These are phyloP conservation scores for Lodderomyces oxycetoniae DNA, from an alignment of 1,139 yeast species.

Conservation along the genomic window DNA sequence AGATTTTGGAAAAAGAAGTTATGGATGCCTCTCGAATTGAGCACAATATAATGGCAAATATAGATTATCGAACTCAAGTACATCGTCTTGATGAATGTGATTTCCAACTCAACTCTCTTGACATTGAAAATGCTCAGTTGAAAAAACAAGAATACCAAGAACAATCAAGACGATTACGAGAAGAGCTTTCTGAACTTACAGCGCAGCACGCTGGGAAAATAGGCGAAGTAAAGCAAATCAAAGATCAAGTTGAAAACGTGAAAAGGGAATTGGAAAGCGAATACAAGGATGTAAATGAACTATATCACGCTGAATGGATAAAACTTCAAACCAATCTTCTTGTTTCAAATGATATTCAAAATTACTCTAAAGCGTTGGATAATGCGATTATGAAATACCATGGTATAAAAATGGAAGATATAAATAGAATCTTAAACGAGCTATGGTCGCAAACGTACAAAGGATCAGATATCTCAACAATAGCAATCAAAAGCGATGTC, in stretches of 20 bases:
- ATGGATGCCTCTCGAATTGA: conserved; percentile 34
- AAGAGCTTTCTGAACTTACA: conserved; percentile 51
- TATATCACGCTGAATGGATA: conserved; percentile 68
- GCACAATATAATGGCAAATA: conserved; percentile 36
- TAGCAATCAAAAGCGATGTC: conserved; percentile 78
- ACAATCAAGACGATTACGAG: conserved; percentile 52
- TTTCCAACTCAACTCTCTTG: conserved; percentile 25
- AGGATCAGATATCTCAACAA: conserved; percentile 93
- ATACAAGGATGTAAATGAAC: conserved; percentile 59
- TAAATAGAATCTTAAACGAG: conserved; percentile 81
- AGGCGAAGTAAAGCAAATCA: conserved; percentile 84
- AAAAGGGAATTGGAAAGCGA: conserved; percentile 63
- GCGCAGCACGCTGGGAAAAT: conserved; percentile 69
- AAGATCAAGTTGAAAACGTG: conserved; percentile 60
- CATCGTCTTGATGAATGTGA: conserved; percentile 27
- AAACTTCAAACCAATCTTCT: conserved; percentile 71
- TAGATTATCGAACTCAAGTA: conserved; percentile 33
- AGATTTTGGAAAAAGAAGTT: conserved; percentile 26
- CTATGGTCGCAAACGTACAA: conserved; percentile 92
- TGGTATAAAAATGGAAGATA: conserved; percentile 86
- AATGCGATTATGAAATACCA: conserved; percentile 93
- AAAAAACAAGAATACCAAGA: conserved; percentile 62
- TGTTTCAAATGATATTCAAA: conserved; percentile 79
- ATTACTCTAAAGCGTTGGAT: conserved; percentile 82
- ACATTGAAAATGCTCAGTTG: conserved; percentile 59